Conservation (phyloP, 352 stramenopile genomes). For the Thraustochytrium striatum region DNA sequence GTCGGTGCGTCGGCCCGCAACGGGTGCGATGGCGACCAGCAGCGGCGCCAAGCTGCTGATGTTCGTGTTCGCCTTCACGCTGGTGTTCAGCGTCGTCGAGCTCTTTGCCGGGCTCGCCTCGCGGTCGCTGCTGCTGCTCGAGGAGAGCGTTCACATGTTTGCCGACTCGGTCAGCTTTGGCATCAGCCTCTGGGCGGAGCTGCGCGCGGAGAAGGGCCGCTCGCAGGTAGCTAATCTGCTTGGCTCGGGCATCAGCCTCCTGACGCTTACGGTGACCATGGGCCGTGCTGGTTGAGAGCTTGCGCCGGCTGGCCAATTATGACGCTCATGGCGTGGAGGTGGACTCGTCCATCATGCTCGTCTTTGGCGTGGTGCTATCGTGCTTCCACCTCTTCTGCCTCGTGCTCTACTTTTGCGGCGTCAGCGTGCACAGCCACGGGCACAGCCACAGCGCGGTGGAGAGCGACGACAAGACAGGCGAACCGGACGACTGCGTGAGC, state of each 20-base stretch:
- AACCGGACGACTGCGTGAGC: too few relatives aligned
- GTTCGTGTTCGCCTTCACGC: slow-evolving; percentile 47
- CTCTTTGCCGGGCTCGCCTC: slow-evolving; percentile 16
- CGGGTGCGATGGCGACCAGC: not conserved
- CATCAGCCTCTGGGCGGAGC: slow-evolving; percentile 40
- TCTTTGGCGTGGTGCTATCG: slow-evolving; percentile 35
- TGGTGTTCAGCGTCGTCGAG: slow-evolving; percentile 40
- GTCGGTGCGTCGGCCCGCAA: not conserved
- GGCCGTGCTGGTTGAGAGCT: slow-evolving; percentile 8
- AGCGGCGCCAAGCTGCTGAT: slow-evolving; percentile 13
- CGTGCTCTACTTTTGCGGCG: slow-evolving; percentile 21
- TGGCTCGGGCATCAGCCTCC: slow-evolving; percentile 9
- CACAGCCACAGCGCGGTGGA: not conserved
- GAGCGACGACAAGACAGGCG: not conserved
- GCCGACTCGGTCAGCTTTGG: slow-evolving; percentile 47
- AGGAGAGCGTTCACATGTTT: slow-evolving; percentile 49
- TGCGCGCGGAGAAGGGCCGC: not conserved
- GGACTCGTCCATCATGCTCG: slow-evolving; percentile 39
- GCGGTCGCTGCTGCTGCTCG: slow-evolving; percentile 41
- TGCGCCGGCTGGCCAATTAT: slow-evolving; percentile 3
- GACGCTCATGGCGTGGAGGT: slow-evolving; percentile 13
- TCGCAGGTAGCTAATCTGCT: slow-evolving; percentile 7
- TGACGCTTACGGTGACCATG: slow-evolving; percentile 31
- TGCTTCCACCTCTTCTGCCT: slow-evolving; percentile 45
- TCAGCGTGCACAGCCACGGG: slow-evolving; percentile 24